Base-by-base conservation (phyloP, 2,329 filamentous ascomycete genomes). In the Diaporthe sp. region DNA sequence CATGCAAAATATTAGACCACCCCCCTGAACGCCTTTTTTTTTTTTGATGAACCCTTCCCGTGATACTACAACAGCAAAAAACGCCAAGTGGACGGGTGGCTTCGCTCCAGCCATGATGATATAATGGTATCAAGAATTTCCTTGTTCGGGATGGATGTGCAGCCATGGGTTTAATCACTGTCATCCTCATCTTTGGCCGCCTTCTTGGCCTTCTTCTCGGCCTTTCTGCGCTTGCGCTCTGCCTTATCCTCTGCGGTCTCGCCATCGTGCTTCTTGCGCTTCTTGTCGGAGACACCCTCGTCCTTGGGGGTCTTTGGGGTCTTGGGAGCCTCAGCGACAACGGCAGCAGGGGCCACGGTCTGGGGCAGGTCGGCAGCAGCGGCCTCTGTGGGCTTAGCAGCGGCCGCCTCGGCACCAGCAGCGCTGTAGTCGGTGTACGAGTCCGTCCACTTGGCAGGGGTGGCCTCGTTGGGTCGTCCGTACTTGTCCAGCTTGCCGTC, bases 401-500 rank as follows among this genome's bases (percentile, higher is more conserved):
- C 82, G 17, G 87, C 83, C 27, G 84, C 82, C 59, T 83, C 78
- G 50, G 81, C 84, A 63, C 84, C 85, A 70, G 86, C 83, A 53
- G 90, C 89, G 81, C 90, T 92, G 87, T 92, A 98, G 87, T 98
- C 97, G 86, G 95, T 96, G 90, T 99, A 99, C 78, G 94, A 94
- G 50, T 90, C 86, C 79, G 94, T 95, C 97, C 97, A 99, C 86
- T 97, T 94, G 80, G 95, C 92, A 35, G 97, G 97, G 7, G 97
- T 99, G 77, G 92, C 92, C 84, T 98, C 96, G 85, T 98, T 99
- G 80, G 94, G 85, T 74, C 96, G 93, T 78, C 97, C 97, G 80
- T 92, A 98, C 92, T 99, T 99, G 89, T 99, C 97, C 75, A 99
- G 93, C 87, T 98, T 98, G 85, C 97, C 97, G 79, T 95, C 94